These are phyloP conservation scores for Leptographium flavum DNA, from an alignment of 2,329 filamentous ascomycete species.

Conservation along the genomic window DNA sequence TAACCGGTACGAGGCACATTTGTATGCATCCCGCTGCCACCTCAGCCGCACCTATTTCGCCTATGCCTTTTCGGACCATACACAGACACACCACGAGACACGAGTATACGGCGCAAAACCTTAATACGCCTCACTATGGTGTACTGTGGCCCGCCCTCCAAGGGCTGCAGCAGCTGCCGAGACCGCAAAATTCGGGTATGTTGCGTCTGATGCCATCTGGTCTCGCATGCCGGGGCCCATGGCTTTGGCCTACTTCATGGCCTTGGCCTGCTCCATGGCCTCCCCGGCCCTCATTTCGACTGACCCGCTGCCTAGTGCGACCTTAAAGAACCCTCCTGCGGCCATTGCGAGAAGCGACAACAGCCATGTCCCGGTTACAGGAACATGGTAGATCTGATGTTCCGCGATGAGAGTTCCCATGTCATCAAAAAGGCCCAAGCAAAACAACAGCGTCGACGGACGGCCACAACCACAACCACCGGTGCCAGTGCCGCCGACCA, in stretches of 20 bases:
- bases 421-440: conserved; percentile 37
- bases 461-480: neutral
- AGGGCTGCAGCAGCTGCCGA: conserved; percentile 40
- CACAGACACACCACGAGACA: neutral
- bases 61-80: neutral
- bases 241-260: conserved; percentile 2
- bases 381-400: conserved; percentile 41
- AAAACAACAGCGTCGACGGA: conserved; percentile 17
- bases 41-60: neutral
- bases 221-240: too few relatives aligned
- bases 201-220: conserved; percentile 10
- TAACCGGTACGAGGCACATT: neutral
- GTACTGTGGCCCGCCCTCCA: conserved; percentile 43
- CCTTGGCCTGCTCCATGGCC: neutral
- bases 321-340: conserved; percentile 34
- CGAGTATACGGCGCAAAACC: neutral
- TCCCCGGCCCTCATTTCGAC: neutral
- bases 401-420: conserved; percentile 40
- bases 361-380: conserved; percentile 40
- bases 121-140: too few relatives aligned
- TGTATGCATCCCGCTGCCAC: neutral
- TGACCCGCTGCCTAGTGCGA: conserved; percentile 31
- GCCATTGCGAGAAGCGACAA: conserved; percentile 38
- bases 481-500: conserved; percentile 11
- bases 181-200: conserved; percentile 41